phyloP scores from a whole-genome alignment of 176 grass and related monocot genomes.

The Raddia distichophylla region DNA sequence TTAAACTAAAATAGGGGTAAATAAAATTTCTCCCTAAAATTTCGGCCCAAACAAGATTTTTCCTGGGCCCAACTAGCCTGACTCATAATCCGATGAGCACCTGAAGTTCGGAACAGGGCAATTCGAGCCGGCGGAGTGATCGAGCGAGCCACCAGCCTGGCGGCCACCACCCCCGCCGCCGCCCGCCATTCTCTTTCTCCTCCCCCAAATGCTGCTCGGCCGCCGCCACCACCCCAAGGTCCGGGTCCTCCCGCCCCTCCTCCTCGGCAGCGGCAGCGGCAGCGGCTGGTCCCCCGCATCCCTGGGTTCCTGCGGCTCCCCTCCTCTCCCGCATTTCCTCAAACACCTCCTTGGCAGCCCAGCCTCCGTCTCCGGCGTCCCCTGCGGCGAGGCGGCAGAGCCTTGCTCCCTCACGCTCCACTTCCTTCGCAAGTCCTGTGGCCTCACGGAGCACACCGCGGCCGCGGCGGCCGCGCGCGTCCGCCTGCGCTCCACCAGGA shows the following conservation, averaged over 20 bases:
- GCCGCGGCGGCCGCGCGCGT: conserved; percentile 6
- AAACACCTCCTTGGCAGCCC: conserved; percentile 15
- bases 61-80: no score
- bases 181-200: not conserved
- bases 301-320: not conserved
- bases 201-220: conserved; percentile 30
- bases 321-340: conserved; percentile 38
- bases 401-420: conserved; percentile 43
- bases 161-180: not conserved
- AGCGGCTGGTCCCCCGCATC: not conserved
- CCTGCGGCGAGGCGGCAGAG: not conserved
- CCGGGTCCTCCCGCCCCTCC: not conserved
- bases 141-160: not conserved
- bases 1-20: no score
- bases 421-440: conserved; percentile 43
- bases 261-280: not conserved
- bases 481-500: conserved; percentile 42
- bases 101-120: not conserved
- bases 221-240: not conserved
- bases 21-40: no score
- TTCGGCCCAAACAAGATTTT: no score
- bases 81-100: no score
- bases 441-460: conserved; percentile 23
- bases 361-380: not conserved
- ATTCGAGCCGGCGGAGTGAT: not conserved